These are phyloP conservation scores for Annona cherimola DNA, from an alignment of 164 flowering plant species.

Conservation along the genomic window DNA sequence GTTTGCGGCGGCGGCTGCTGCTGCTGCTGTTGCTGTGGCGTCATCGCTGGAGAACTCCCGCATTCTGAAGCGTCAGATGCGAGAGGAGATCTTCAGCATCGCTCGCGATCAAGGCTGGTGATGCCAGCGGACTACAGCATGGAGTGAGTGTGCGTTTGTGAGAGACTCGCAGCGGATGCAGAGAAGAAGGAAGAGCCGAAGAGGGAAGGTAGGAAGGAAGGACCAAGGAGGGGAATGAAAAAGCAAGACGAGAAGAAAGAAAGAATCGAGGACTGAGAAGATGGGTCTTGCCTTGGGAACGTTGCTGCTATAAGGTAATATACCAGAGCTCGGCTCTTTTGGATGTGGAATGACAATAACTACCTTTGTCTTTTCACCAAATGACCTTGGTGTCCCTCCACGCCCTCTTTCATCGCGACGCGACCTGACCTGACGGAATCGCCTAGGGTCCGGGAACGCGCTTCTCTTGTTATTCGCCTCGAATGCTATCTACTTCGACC, in stretches of 20 bases:
- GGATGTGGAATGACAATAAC: not conserved
- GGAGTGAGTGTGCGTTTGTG: not conserved
- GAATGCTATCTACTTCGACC: not conserved
- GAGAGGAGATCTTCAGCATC: not conserved
- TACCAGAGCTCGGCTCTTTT: conserved; percentile 3
- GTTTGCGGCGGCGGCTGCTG: not conserved
- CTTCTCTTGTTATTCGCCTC: not conserved
- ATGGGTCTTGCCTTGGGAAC: conserved; percentile 5
- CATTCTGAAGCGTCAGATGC: conserved; percentile 8
- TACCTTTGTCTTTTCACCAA: not conserved
- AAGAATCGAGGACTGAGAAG: conserved; percentile 1
- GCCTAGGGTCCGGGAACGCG: not conserved
- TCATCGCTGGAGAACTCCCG: conserved; percentile 9
- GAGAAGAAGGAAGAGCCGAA: not conserved
- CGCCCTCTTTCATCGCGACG: not conserved
- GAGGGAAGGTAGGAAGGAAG: not conserved
- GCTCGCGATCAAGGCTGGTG: not conserved
- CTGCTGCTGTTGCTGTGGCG: not conserved
- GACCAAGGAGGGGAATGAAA: not conserved
- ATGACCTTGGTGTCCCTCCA: not conserved
- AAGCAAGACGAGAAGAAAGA: not conserved
- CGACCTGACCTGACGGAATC: not conserved
- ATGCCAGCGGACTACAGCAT: not conserved
- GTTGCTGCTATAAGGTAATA: conserved; percentile 6
- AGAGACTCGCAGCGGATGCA: not conserved